Percentiles rank a stretch among this genome's conserved stretches.
These are phyloP conservation scores for Rostrohypoxylon terebratum DNA, from an alignment of 495 filamentous ascomycete genomes.

Conservation along the genomic window DNA sequence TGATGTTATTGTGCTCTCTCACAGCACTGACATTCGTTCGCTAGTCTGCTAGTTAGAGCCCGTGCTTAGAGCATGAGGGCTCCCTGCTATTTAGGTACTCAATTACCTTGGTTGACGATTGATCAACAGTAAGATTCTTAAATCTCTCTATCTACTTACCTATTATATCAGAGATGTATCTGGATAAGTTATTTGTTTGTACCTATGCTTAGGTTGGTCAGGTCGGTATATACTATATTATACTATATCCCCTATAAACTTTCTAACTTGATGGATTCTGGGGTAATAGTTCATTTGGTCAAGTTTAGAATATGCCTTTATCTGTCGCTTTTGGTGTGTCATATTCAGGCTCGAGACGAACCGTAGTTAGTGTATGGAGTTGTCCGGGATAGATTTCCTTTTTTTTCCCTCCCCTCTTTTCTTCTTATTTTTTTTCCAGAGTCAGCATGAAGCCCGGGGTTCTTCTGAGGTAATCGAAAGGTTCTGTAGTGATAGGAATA, in stretches of 20 bases:
- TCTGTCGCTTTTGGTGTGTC: conserved; percentile 6
- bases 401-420: not conserved
- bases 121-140: conserved; percentile 5
- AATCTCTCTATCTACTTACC: not conserved
- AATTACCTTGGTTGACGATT: not conserved
- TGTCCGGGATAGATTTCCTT: not conserved
- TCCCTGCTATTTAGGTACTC: no score
- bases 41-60: not conserved
- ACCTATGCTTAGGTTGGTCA: not conserved
- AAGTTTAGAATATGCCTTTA: not conserved
- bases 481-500: conserved; percentile 14
- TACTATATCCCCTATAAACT: not conserved
- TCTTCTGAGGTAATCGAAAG: not conserved
- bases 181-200: not conserved
- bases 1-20: not conserved
- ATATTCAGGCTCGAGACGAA: conserved; percentile 5
- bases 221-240: no score
- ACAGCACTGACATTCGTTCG: not conserved
- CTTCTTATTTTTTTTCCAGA: not conserved
- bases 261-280: not conserved
- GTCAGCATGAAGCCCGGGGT: not conserved
- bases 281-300: not conserved
- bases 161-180: no score
- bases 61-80: not conserved
- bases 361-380: not conserved